phyloP scores from a whole-genome alignment of 768 basidiomycete genomes.

The Hericium alpestre region DNA sequence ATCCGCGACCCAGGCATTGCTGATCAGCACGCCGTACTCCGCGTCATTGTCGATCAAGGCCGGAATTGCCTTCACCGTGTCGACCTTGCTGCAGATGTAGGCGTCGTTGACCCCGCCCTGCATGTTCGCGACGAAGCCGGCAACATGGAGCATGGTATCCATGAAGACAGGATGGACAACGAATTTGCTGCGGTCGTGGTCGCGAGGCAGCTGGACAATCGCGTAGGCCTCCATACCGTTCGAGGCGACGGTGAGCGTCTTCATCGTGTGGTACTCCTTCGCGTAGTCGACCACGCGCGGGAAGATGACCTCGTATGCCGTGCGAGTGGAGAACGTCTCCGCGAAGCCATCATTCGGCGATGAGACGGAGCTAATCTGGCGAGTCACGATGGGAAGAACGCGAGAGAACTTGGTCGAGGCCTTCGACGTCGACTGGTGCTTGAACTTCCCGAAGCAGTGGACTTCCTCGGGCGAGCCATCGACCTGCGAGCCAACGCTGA shows the following conservation, averaged over 20 bases:
- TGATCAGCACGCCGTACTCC: slow-evolving; percentile 44
- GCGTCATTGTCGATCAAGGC: slow-evolving; percentile 29
- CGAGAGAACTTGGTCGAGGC: slow-evolving; percentile 28
- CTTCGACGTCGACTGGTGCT: slow-evolving; percentile 22
- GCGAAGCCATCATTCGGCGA: slow-evolving; percentile 13
- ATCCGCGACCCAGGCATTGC: slow-evolving; percentile 30
- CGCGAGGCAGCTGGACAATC: slow-evolving; percentile 29
- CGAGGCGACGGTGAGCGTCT: slow-evolving; percentile 37
- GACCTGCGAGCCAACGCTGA: slow-evolving; percentile 35
- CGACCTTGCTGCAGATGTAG: slow-evolving; percentile 53
- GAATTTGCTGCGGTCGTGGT: slow-evolving; percentile 24
- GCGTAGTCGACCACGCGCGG: slow-evolving; percentile 59
- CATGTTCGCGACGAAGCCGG: slow-evolving; percentile 62
- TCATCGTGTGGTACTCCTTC: slow-evolving; percentile 45
- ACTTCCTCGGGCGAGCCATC: slow-evolving; percentile 22
- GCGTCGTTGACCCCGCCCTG: slow-evolving; percentile 39
- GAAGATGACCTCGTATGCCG: slow-evolving; percentile 57
- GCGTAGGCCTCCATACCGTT: slow-evolving; percentile 44
- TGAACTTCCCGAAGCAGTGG: slow-evolving; percentile 32
- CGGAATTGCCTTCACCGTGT: slow-evolving; percentile 36
- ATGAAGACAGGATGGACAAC: slow-evolving; percentile 46
- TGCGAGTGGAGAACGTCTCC: slow-evolving; percentile 45
- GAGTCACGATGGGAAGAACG: slow-evolving; percentile 24
- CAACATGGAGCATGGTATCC: slow-evolving; percentile 58
- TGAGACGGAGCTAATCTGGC: slow-evolving; percentile 21